A percentile compares a stretch with the other conserved stretches of the same genome.
phyloP scores from a whole-genome alignment of 1,284 basidiomycete species.

The Marasmius sp. region DNA sequence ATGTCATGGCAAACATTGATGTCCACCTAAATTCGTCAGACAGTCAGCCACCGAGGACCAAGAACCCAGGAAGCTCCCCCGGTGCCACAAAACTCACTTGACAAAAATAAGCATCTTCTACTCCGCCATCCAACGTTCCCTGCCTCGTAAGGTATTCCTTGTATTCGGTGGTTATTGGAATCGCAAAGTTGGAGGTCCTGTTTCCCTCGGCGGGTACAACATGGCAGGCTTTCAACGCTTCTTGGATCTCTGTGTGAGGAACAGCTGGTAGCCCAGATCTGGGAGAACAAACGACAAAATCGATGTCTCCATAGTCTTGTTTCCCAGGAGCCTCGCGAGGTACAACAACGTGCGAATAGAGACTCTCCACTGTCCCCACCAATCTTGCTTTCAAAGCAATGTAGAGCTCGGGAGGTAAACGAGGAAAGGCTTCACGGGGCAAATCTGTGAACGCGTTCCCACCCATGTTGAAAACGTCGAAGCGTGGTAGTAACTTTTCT shows the following conservation, averaged over 20 bases:
- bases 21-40: conserved; percentile 47
- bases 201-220: conserved; percentile 48
- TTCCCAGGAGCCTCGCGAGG: conserved; percentile 67
- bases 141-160: conserved; percentile 30
- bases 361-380: conserved; percentile 34
- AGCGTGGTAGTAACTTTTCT: neutral
- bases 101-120: conserved; percentile 6
- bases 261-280: conserved; percentile 20
- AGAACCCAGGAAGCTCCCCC: neutral
- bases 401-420: conserved; percentile 56
- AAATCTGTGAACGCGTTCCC: conserved; percentile 56
- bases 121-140: neutral
- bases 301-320: conserved; percentile 62
- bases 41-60: neutral
- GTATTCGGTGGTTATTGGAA: conserved; percentile 33
- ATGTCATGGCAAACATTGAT: conserved; percentile 54
- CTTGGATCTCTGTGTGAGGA: conserved; percentile 40
- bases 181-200: conserved; percentile 62
- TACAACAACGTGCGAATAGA: conserved; percentile 51
- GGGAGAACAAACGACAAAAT: conserved; percentile 48
- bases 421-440: conserved; percentile 14
- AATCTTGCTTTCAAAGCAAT: conserved; percentile 45
- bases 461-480: conserved; percentile 43
- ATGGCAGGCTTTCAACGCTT: conserved; percentile 46
- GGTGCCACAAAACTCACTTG: conserved; percentile 5